Base-by-base conservation (phyloP, 169 alveolate species). In the Eimeria acervulina region DNA sequence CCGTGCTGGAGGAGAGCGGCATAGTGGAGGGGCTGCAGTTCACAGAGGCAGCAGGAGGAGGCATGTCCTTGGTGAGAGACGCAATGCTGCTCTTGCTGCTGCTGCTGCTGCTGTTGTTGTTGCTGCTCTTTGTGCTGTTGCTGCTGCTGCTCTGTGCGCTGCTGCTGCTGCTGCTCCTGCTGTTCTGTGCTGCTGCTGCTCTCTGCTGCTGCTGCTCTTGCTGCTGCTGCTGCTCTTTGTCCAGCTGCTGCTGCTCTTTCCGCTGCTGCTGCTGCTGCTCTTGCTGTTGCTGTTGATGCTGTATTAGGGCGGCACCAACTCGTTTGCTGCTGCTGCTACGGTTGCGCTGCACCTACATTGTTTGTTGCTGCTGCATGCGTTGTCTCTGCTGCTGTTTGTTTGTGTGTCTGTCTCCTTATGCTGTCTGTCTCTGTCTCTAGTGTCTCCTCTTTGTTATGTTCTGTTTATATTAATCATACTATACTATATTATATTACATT, bases 21-120 rank as follows among this genome's bases (percentile, higher is more conserved):
- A 51, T 96, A 36, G 96, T 96, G 1, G 95, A 93, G 28, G 72
- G 91, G 13, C 93, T 96, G 38, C 90, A 95, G 47, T 96, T 96
- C 74, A 70, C 85, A 42, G 97, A 96, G 93, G 38, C 94, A 3
- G 55, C 96, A 23, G 61, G 94, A 10, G 97, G 97, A 0, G 94
- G 91, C 42, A 93, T 83, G 61, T 31, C 93, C 66, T 52, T 89
- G 94, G 95, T 68, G 52, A 44, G 96, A 15, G 36, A 26, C 19
- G 78, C 2, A 51, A 55, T 36, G 66, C 40, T 44, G 66, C 63
- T 44, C 21, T 15, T 44, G 66, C 63, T 78, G 88, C 66, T 42
- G 88, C 36, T 44, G 55, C 88, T 78, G 55, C 87, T 38, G 51
- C 61, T 33, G 59, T 1, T 40, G 87, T 61, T 38, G 87, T 3